phyloP scores from a whole-genome alignment of 1,139 yeast species.

The Maudiozyma humilis region DNA sequence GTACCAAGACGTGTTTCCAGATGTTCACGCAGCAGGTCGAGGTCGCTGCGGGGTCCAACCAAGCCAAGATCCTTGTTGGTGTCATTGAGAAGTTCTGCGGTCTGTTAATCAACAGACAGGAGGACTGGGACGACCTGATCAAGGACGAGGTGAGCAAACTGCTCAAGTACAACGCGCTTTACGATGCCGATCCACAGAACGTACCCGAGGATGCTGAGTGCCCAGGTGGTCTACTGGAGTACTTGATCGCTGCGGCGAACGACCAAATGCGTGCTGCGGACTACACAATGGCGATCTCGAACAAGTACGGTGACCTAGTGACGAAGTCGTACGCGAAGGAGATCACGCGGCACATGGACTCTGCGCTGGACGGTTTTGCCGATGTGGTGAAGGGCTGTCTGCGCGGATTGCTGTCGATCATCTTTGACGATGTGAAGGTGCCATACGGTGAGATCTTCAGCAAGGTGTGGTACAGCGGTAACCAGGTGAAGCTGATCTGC shows the following conservation, averaged over 20 bases:
- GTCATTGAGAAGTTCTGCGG: slow-evolving; percentile 68
- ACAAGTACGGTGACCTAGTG: slow-evolving; percentile 55
- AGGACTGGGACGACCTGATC: slow-evolving; percentile 49
- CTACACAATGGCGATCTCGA: slow-evolving; percentile 65
- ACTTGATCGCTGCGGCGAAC: slow-evolving; percentile 75
- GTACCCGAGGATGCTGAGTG: slow-evolving; percentile 47
- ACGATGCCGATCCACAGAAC: slow-evolving; percentile 33
- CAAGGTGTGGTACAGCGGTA: slow-evolving; percentile 43
- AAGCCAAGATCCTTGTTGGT: slow-evolving; percentile 74
- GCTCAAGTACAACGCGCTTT: slow-evolving; percentile 34
- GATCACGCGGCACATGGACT: slow-evolving; percentile 51
- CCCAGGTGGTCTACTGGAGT: slow-evolving; percentile 74
- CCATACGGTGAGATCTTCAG: slow-evolving; percentile 44
- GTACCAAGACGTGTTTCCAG: slow-evolving; percentile 67
- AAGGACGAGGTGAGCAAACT: slow-evolving; percentile 52
- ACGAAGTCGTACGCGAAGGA: slow-evolving; percentile 53
- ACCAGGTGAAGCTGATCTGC: slow-evolving; percentile 49
- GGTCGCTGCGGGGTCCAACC: slow-evolving; percentile 82
- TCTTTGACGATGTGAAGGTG: slow-evolving; percentile 57
- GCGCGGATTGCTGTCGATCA: slow-evolving; percentile 54
- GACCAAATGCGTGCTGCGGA: slow-evolving; percentile 84
- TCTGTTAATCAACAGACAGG: slow-evolving; percentile 53
- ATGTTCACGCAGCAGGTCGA: slow-evolving; percentile 90
- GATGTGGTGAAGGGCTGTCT: slow-evolving; percentile 66
- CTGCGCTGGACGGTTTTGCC: slow-evolving; percentile 66